phyloP scores from a whole-genome alignment of 345 rosid species.

The Durio zibethinus region DNA sequence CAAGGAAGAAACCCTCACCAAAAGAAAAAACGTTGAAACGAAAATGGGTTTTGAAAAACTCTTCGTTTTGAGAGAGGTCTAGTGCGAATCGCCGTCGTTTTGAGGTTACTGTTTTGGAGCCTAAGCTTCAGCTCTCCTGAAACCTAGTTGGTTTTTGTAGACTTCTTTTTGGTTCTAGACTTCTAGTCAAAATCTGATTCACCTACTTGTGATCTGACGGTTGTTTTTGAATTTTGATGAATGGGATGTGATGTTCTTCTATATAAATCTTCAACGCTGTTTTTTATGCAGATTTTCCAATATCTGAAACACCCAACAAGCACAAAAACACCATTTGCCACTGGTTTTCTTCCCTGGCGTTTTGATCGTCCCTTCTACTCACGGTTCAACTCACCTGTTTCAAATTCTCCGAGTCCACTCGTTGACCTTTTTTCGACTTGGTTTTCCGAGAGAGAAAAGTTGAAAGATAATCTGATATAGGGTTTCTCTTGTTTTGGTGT shows the following conservation, averaged over 20 bases:
- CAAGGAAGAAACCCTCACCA: too few species aligned
- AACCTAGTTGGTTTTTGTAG: slow-evolving; percentile 15
- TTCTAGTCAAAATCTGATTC: slow-evolving; percentile 32
- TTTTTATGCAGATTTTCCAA: slow-evolving; percentile 33
- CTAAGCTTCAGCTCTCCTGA: slow-evolving; percentile 28
- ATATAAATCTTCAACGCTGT: neutral
- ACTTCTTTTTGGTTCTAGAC: neutral
- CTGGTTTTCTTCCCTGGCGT: neutral
- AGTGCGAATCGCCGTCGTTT: slow-evolving; percentile 39
- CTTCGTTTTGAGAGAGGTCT: neutral
- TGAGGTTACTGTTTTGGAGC: slow-evolving; percentile 11
- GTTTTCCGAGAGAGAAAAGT: neutral
- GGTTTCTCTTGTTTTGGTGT: neutral
- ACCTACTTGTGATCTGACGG: slow-evolving; percentile 32
- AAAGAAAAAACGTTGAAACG: too few species aligned
- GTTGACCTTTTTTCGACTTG: neutral
- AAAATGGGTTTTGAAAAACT: slow-evolving; percentile 4
- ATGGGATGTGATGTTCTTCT: slow-evolving; percentile 10
- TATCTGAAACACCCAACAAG: slow-evolving; percentile 4
- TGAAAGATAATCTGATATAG: slow-evolving; percentile 7
- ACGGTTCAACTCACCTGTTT: slow-evolving; percentile 12
- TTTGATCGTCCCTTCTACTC: slow-evolving; percentile 5
- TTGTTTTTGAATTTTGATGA: neutral
- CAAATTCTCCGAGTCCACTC: slow-evolving; percentile 9
- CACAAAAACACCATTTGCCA: neutral